phyloP scores from a whole-genome alignment of 176 grass and related monocot species.

The Paspalum notatum region DNA sequence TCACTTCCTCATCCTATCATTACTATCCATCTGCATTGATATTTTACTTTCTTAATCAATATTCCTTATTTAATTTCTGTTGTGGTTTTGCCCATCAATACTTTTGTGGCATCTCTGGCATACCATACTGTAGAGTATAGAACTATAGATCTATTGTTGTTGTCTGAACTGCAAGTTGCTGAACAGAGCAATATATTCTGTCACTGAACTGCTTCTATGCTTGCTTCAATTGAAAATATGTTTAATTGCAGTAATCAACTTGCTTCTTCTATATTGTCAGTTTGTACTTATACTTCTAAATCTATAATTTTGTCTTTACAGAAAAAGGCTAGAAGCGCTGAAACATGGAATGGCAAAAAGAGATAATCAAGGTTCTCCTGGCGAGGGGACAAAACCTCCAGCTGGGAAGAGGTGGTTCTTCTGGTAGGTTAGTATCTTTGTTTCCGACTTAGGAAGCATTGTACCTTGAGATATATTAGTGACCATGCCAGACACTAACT shows the following conservation, averaged over 20 bases:
- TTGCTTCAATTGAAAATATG: not conserved
- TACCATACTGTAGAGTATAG: not conserved
- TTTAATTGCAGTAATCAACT: no score
- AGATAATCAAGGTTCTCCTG: conserved; percentile 33
- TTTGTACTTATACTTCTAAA: not conserved
- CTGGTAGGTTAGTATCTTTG: conserved; percentile 34
- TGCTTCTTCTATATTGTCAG: not conserved
- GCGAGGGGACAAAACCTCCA: conserved; percentile 8
- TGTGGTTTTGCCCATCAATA: not conserved
- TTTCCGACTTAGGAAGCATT: conserved; percentile 18
- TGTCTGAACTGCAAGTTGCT: conserved; percentile 14
- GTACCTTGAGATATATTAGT: conserved; percentile 14
- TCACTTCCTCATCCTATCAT: not conserved
- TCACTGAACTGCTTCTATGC: conserved; percentile 1
- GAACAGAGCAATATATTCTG: not conserved
- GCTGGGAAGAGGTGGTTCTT: conserved; percentile 48
- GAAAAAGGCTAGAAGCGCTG: conserved; percentile 81
- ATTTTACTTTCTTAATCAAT: conserved; percentile 1
- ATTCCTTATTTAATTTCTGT: not conserved
- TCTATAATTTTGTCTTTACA: conserved; percentile 27
- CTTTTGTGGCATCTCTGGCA: not conserved
- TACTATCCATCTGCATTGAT: not conserved
- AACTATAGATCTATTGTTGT: not conserved
- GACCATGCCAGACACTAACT: not conserved
- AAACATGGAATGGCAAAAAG: conserved; percentile 69